Evolutionary conservation across 257 asterid genomes (phyloP), one percentile per base, ranked within the genome.

Genomic region (Solanum tacnaense): DNA sequence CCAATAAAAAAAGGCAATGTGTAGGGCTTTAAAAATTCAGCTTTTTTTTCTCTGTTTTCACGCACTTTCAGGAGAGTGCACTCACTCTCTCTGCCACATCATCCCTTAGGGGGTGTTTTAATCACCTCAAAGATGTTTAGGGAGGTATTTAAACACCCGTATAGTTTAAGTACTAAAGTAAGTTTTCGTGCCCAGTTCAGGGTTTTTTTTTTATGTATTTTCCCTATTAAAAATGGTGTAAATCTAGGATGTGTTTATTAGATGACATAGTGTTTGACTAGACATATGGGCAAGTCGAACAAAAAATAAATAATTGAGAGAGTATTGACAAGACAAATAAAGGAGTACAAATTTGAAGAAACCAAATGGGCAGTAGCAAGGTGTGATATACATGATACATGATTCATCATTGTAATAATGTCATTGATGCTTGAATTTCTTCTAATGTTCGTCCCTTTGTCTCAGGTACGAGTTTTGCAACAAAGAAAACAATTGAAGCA

Each of bases 401-500:
- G 58, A 49, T 49, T 49, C 23, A 16, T 49, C 65, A 83, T 13
- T 83, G 86, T 13, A 46, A 35, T 35, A 83, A 52, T 29, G 71
- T 83, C 92, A 56, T 56, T 56, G 65, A 56, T 56, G 65, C 65
- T 56, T 56, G 65, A 56, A 56, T 56, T 56, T 56, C 96, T 92
- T 93, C 96, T n/a, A 96, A 87, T 10, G 98, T 93, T 84, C 93
- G 93, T n/a, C 99, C 99, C 86, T 95, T 95, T 0, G 98, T 96
- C 91, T 96, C 99, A 0, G 99, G 99, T 83, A 96, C 97, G 93
- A 94, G 91, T 58, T 90, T 91, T 20, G 93, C 86, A 12, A 92
- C 95, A 84, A 96, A 96, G 13, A 90, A 84, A 89, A 93, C 90
- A 1, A 94, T 89, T 31, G 90, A 82, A 41, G 87, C 84, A 87